Base-by-base conservation (phyloP, 176 grass and related monocot genomes). In the Cocos nucifera region DNA sequence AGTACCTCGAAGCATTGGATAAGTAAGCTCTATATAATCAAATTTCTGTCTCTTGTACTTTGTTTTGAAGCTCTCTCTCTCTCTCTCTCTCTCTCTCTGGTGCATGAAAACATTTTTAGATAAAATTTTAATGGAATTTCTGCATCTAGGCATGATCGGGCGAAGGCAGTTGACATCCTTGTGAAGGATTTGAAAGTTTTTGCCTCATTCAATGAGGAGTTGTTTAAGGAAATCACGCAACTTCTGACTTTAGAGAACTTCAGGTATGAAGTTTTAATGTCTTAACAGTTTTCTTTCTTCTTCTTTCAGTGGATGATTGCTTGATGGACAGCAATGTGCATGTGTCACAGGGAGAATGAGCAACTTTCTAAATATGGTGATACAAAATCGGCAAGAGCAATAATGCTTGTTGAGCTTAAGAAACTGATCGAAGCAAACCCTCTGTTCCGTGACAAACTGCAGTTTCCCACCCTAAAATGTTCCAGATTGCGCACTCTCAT, bases 141-240 rank as follows among this genome's bases (percentile, higher is more conserved):
- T 73, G 26, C 22, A 72, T 52, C 39, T 59, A 97, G 92, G 81
- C 86, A 91, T 85, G 92, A 97, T 87, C 83, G 92, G 53, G 74
- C 83, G 0, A 97, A 97, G 73, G 92, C 87, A 29, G 92, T 97
- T 77, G 92, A 97, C 67, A 90, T 97, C 39, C 83, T 97, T 73
- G 92, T 97, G 44, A 97, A 91, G 84, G 92, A 97, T 72, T 56
- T 97, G 76, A 97, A 97, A 74, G 92, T 97, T 59, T 97, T 97
- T 71, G 86, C 92, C 18, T 87, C 87, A 18, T 97, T 97, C 58
- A 97, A 97, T 1, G 92, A 97, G 62, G 92, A 97, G 61, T 58
- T 97, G 16, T 97, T 87, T 59, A 97, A 97, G 84, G 92, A 97
- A 83, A 97, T 97, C 28, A 97, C 92, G 53, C 92, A 97, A 51